phyloP scores from a whole-genome alignment of 176 grass and related monocot species.

The Alloteropsis semialata region DNA sequence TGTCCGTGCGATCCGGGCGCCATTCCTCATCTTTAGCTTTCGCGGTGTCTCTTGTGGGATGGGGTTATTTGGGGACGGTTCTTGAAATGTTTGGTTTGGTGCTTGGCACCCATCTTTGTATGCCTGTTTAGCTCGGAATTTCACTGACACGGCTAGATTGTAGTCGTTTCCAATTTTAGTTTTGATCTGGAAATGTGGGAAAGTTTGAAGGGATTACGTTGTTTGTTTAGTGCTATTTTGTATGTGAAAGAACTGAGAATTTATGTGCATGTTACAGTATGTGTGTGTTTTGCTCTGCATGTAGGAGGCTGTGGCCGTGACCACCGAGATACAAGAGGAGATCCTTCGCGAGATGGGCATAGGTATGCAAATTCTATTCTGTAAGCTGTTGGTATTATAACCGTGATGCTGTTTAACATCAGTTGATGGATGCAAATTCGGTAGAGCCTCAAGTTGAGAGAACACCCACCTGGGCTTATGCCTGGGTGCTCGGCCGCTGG shows the following conservation, averaged over 20 bases:
- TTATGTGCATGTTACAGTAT: background rate
- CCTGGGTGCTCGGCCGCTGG: too few species aligned
- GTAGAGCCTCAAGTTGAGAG: too few species aligned
- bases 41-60: background rate
- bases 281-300: background rate
- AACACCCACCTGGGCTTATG: too few species aligned
- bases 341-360: slow-evolving; percentile 78
- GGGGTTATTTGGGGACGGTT: background rate
- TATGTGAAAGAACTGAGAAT: background rate
- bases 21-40: background rate
- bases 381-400: too few species aligned
- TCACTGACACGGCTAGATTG: background rate
- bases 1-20: background rate
- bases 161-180: background rate
- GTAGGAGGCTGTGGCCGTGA: slow-evolving; percentile 79
- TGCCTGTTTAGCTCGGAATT: background rate
- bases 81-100: background rate
- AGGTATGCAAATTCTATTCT: slow-evolving; percentile 27
- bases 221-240: background rate
- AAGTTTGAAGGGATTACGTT: background rate
- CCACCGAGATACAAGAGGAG: slow-evolving; percentile 78
- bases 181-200: background rate
- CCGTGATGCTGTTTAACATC: too few species aligned
- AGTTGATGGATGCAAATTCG: too few species aligned
- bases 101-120: background rate